Conservation (phyloP, 345 rosid genomes). For the Orychophragmus violaceus region DNA sequence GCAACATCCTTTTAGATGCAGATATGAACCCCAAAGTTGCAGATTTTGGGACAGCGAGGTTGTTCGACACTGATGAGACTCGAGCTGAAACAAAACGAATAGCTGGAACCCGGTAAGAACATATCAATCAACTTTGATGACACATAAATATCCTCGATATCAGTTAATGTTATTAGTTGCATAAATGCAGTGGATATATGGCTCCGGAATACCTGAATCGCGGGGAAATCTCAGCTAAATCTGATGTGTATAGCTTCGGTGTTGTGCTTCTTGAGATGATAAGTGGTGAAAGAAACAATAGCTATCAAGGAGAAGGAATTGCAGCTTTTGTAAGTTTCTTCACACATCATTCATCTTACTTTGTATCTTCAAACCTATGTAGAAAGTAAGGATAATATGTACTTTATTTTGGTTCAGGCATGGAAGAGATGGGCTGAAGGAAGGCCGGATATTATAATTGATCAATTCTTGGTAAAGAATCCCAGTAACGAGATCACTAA, state of each 20-base stretch:
- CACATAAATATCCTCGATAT: background rate
- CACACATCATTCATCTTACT: background rate
- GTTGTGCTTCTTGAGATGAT: background rate
- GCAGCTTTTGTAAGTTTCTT: background rate
- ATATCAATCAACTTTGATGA: background rate
- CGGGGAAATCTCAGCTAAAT: background rate
- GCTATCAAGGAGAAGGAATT: background rate
- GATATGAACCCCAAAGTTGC: conserved; percentile 25
- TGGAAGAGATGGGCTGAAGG: background rate
- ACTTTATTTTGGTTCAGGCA: background rate
- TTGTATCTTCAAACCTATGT: background rate
- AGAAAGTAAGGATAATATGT: background rate
- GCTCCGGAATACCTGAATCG: background rate
- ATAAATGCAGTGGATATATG: background rate
- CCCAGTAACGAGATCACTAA: background rate
- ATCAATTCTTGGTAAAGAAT: background rate
- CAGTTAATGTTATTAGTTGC: background rate
- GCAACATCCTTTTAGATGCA: conserved; percentile 23
- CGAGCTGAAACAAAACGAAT: conserved; percentile 23
- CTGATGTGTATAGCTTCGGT: background rate
- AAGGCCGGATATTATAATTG: background rate
- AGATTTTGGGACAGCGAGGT: conserved; percentile 31
- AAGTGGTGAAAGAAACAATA: background rate
- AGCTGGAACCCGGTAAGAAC: background rate
- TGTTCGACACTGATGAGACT: conserved; percentile 10